These are phyloP conservation scores for Clavispora fructus DNA, from an alignment of 805 yeast genomes.

Conservation along the genomic window DNA sequence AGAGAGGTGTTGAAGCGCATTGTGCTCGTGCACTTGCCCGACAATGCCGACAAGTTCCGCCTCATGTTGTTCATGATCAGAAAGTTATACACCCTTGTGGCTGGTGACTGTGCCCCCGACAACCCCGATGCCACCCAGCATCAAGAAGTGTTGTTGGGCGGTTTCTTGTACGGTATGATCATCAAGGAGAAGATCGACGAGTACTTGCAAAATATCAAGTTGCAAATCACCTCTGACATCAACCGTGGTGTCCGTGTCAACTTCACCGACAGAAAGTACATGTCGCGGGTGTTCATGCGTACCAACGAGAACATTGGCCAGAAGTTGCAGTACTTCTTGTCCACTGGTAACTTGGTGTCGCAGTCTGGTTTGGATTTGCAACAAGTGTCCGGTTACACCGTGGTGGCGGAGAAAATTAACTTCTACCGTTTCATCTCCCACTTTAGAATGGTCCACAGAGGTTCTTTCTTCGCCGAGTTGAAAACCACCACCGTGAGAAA, in stretches of 20 bases:
- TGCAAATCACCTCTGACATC: conserved; percentile 75
- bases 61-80: conserved; percentile 91
- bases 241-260: conserved; percentile 76
- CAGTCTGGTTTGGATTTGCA: conserved; percentile 97
- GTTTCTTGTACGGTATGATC: conserved; percentile 94
- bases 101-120: conserved; percentile 95
- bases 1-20: conserved; percentile 74
- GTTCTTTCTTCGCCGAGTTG: conserved; percentile 96
- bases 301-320: conserved; percentile 92
- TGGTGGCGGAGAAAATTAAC: conserved; percentile 97
- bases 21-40: conserved; percentile 80
- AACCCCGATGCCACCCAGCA: conserved; percentile 99
- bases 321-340: conserved; percentile 87
- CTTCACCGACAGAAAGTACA: conserved; percentile 78
- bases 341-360: conserved; percentile 95
- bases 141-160: conserved; percentile 93
- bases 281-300: conserved; percentile 70
- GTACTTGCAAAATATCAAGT: conserved; percentile 65
- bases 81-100: conserved; percentile 89
- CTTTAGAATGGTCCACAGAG: conserved; percentile 99
- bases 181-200: conserved; percentile 95
- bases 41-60: conserved; percentile 75
- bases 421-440: conserved; percentile 97
- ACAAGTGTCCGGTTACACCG: conserved; percentile 97
- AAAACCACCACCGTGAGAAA: conserved; percentile 97